Evolutionary conservation across 108 stramenopile species (phyloP), one percentile per base, ranked within the genome.

Genomic region (Pseudonitzschia pungens): DNA sequence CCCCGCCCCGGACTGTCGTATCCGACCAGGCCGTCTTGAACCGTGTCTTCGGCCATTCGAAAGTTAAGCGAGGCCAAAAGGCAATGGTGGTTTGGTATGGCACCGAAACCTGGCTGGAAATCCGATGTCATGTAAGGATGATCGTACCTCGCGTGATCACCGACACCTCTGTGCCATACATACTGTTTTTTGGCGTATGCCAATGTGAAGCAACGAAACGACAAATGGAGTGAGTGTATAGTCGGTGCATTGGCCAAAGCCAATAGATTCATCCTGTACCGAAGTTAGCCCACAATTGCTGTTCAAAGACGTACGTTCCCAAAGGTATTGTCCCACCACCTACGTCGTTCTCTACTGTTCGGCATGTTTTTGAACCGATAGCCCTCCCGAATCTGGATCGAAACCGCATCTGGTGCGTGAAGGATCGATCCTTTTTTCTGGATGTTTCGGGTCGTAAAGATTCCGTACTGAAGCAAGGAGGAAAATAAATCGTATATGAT

Each of bases 11-110:
- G 80, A 32, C 53, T 59, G n/a, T 62, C 36, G 10, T 33, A 62
- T n/a, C n/a, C 60, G 5, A 36, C 53, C 0, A 41, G 43, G 18
- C 42, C 32, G 52, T 71, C 57, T 7, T 40, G 64, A 28, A 75
- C 15, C 1, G 68, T 41, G 36, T 79, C 75, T 32, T 73, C 73
- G 52, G 79, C 29, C 12, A 42, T 54, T 62, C 65, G 27, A 16
- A 41, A 36, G 53, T 28, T n/a, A 8, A 83, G 56, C 11, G 53
- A 63, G 54, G 31, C 15, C 42, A 79, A 51, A 16, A 75, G 6
- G 42, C 75, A 76, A 65, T 83, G 83, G 72, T 79, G 76, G 66
- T 83, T 83, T 24, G 83, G 83, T 36, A 83, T 45, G 14, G 75
- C 65, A 6, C 83, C 83, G 65, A 83, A 77, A 0, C 65, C 70